These are phyloP conservation scores for Annulohypoxylon maeteangense DNA, from an alignment of 495 filamentous ascomycete species.

Conservation along the genomic window DNA sequence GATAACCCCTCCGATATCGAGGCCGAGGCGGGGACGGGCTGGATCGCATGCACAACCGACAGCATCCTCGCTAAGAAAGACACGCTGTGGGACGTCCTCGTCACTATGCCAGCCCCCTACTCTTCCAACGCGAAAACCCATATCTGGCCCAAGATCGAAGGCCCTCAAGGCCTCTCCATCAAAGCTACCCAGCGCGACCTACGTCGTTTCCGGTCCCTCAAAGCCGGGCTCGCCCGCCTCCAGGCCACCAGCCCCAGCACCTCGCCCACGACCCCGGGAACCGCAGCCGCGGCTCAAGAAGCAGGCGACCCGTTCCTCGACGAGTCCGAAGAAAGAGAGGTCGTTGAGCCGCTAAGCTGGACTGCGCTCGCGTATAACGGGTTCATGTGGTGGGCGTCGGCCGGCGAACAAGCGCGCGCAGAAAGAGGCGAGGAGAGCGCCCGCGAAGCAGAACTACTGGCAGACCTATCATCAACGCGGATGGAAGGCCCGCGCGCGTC, in stretches of 20 bases:
- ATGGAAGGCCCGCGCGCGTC: constrained; percentile 28
- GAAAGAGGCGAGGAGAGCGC: constrained; percentile 60
- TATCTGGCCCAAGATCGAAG: constrained; percentile 80
- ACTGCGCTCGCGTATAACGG: constrained; percentile 85
- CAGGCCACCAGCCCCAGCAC: constrained; percentile 41
- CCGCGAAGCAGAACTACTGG: constrained; percentile 60
- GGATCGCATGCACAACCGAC: constrained; percentile 96
- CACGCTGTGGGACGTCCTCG: constrained; percentile 85
- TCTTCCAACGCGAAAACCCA: constrained; percentile 63
- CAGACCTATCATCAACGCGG: constrained; percentile 47
- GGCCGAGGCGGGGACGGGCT: constrained; percentile 70
- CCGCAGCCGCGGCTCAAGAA: constrained; percentile 30
- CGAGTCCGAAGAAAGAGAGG: constrained; percentile 61
- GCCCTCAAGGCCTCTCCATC: constrained; percentile 67
- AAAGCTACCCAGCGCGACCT: constrained; percentile 93
- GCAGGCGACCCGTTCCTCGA: constrained; percentile 50
- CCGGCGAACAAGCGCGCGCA: constrained; percentile 79
- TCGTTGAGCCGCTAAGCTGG: constrained; percentile 88
- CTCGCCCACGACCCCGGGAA: constrained; percentile 47
- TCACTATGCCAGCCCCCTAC: constrained; percentile 77
- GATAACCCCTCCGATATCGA: constrained; percentile 32
- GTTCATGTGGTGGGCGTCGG: constrained; percentile 99
- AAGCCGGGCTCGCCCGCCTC: constrained; percentile 69
- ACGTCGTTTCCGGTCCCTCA: constrained; percentile 79
- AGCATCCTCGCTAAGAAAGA: constrained; percentile 86